Conservation (phyloP, 306 rosid species). For the Cicer judaicum region DNA sequence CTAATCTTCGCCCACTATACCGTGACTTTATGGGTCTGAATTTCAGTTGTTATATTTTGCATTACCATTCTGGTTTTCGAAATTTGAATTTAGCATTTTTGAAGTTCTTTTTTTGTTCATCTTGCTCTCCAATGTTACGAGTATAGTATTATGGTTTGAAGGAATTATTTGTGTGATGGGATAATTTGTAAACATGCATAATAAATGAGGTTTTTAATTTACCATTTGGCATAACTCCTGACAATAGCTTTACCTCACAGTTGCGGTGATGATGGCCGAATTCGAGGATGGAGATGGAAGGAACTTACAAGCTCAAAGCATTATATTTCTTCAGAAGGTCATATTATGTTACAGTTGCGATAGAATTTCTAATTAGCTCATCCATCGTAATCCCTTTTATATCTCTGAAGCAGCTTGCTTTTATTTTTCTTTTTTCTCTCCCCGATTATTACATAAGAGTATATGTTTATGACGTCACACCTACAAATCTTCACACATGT, state of each 20-base stretch:
- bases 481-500: constrained; percentile 24
- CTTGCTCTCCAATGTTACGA: neutral
- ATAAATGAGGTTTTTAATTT: constrained; percentile 19
- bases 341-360: constrained; percentile 30
- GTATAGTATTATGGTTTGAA: constrained; percentile 3
- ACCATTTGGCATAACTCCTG: constrained; percentile 33
- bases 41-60: neutral
- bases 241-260: constrained; percentile 48
- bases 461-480: neutral
- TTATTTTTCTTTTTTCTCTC: neutral
- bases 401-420: constrained; percentile 20
- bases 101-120: neutral
- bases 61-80: neutral
- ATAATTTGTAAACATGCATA: constrained; percentile 10
- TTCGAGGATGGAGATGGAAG: constrained; percentile 91
- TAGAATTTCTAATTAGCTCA: constrained; percentile 19
- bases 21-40: neutral
- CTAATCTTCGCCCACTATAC: neutral
- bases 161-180: constrained; percentile 6
- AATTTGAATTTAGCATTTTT: neutral
- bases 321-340: constrained; percentile 66
- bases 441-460: constrained; percentile 8
- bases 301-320: constrained; percentile 54
- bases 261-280: constrained; percentile 95
- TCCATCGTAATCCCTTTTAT: neutral